Conservation (phyloP, 2,329 filamentous ascomycete species). For the Dactylellina haptotyla region DNA sequence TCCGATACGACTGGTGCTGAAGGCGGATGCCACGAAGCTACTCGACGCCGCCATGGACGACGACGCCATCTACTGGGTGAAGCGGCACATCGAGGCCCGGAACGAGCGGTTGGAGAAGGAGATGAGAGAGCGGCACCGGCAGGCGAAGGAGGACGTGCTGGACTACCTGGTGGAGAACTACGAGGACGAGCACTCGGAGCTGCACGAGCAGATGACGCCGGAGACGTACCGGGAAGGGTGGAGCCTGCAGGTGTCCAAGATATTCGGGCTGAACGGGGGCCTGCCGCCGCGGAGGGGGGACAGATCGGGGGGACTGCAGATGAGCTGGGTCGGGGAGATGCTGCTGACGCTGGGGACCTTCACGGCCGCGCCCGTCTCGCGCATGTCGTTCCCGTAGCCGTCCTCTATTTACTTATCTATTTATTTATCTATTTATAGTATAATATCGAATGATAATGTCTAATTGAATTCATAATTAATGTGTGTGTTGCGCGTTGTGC, state of each 20-base stretch:
- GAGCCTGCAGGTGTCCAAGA: neutral
- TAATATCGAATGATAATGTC: too few relatives aligned
- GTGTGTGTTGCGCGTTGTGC: neutral
- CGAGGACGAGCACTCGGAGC: slow-evolving; percentile 13
- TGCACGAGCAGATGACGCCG: slow-evolving; percentile 2
- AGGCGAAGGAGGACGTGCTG: neutral
- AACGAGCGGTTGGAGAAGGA: neutral
- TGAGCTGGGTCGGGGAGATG: too few relatives aligned
- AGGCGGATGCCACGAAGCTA: slow-evolving; percentile 5
- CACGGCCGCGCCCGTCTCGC: too few relatives aligned
- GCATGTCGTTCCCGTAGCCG: too few relatives aligned
- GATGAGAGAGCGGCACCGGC: neutral
- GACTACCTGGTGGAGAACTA: slow-evolving; percentile 37
- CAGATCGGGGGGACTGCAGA: too few relatives aligned
- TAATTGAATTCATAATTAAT: neutral
- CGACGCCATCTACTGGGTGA: neutral
- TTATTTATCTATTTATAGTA: neutral
- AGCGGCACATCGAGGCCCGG: neutral
- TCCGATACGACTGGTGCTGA: neutral
- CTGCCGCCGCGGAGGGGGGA: too few relatives aligned
- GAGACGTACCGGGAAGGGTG: slow-evolving; percentile 13
- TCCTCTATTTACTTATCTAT: too few relatives aligned
- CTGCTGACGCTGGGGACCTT: too few relatives aligned
- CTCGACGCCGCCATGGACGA: slow-evolving; percentile 8
- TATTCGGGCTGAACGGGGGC: neutral